Evolutionary conservation across 2,329 filamentous ascomycete genomes (phyloP).

Genomic region (Xylaria digitata): DNA sequence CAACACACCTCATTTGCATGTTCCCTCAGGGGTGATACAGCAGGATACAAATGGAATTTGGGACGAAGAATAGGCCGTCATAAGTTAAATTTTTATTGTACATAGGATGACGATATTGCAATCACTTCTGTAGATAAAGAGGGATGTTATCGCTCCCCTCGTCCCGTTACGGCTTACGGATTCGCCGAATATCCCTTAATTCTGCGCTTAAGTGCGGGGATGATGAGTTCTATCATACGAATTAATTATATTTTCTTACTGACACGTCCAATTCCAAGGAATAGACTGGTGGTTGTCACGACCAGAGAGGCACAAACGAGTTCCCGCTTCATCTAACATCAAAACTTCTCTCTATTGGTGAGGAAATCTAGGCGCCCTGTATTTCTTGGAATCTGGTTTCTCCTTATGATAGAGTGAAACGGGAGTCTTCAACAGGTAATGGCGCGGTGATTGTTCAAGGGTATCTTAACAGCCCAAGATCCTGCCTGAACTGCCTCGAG

Average conservation of each 20-base stretch:
- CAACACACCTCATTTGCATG: slow-evolving; percentile 1
- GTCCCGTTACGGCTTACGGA: neutral
- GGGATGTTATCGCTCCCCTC: neutral
- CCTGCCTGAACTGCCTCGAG: slow-evolving; percentile 29
- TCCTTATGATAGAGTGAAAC: slow-evolving; percentile 24
- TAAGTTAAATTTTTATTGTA: slow-evolving; percentile 19
- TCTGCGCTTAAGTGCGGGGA: neutral
- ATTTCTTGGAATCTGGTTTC: slow-evolving; percentile 31
- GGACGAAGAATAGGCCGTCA: slow-evolving; percentile 2
- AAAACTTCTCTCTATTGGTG: slow-evolving; percentile 38
- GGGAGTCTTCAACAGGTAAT: slow-evolving; percentile 24
- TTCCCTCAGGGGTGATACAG: neutral
- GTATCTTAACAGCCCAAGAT: slow-evolving; percentile 33
- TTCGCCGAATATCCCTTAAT: slow-evolving; percentile 14
- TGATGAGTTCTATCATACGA: slow-evolving; percentile 18
- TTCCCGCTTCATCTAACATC: slow-evolving; percentile 34
- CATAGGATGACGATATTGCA: slow-evolving; percentile 17
- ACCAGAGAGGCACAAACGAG: slow-evolving; percentile 17
- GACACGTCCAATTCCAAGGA: slow-evolving; percentile 12
- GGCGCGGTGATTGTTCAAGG: slow-evolving; percentile 28
- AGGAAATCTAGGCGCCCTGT: slow-evolving; percentile 37
- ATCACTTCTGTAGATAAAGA: slow-evolving; percentile 11
- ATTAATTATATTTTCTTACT: slow-evolving; percentile 26
- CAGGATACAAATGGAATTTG: slow-evolving; percentile 13
- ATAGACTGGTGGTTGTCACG: slow-evolving; percentile 17